Evolutionary conservation across 306 rosid species (phyloP).

Genomic region (Vigna unguiculata): DNA sequence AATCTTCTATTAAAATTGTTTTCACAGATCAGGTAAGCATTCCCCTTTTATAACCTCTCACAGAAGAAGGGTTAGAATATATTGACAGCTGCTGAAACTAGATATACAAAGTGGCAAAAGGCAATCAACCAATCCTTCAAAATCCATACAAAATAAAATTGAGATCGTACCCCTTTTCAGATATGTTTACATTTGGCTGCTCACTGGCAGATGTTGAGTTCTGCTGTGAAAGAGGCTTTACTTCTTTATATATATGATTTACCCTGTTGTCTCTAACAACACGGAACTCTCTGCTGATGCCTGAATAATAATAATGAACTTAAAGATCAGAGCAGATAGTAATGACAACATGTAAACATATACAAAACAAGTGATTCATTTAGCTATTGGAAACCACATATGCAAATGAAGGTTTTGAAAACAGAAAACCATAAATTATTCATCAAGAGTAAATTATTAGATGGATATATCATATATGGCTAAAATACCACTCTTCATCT

Average conservation of each 20-base stretch:
- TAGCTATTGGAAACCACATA: not conserved
- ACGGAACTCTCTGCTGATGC: constrained; percentile 82
- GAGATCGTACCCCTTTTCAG: constrained; percentile 70
- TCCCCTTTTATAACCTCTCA: constrained; percentile 1
- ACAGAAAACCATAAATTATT: constrained; percentile 1
- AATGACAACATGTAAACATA: not conserved
- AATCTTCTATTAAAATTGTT: not conserved
- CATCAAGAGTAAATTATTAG: not conserved
- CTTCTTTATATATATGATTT: constrained; percentile 63
- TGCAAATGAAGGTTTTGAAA: not conserved
- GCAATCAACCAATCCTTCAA: constrained; percentile 14
- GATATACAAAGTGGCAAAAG: not conserved
- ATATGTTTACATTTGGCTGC: constrained; percentile 43
- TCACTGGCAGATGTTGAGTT: constrained; percentile 52
- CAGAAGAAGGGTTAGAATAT: not conserved
- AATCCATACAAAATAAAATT: constrained; percentile 21
- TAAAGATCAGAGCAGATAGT: constrained; percentile 38
- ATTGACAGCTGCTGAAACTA: constrained; percentile 12
- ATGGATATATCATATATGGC: not conserved
- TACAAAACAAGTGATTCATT: not conserved
- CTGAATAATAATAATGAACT: constrained; percentile 56
- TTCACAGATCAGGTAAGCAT: constrained; percentile 3
- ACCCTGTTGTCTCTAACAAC: constrained; percentile 95
- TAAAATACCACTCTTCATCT: not conserved
- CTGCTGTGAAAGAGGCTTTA: constrained; percentile 62